These are phyloP conservation scores for Punctularia strigosozonata DNA, from an alignment of 768 basidiomycete species.

Conservation along the genomic window DNA sequence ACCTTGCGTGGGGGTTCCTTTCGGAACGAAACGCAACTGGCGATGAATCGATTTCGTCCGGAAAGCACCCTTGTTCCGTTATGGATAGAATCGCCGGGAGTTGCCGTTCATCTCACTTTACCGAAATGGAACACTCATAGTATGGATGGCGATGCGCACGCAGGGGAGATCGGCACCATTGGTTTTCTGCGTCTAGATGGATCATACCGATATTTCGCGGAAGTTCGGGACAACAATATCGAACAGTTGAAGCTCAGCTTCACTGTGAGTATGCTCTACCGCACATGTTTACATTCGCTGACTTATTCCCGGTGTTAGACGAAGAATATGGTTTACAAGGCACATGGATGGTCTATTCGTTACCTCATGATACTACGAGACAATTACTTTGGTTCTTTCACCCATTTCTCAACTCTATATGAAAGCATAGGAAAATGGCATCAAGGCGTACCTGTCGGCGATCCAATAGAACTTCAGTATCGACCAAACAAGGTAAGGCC, in stretches of 20 bases:
- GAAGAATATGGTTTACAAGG: constrained; percentile 47
- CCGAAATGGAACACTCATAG: constrained; percentile 87
- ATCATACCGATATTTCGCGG: constrained; percentile 64
- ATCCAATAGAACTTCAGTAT: constrained; percentile 73
- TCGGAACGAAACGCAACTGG: constrained; percentile 40
- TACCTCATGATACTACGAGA: constrained; percentile 83
- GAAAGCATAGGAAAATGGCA: constrained; percentile 73
- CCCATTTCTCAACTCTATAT: constrained; percentile 77
- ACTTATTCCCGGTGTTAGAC: constrained; percentile 22
- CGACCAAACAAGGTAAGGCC: constrained; percentile 58
- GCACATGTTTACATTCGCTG: not conserved
- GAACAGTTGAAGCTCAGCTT: constrained; percentile 69
- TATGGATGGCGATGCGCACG: constrained; percentile 48
- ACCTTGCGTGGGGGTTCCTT: constrained; percentile 49
- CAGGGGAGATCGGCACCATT: constrained; percentile 51
- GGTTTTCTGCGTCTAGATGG: constrained; percentile 46
- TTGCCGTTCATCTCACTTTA: constrained; percentile 48
- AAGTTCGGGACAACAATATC: constrained; percentile 54
- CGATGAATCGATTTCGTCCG: constrained; percentile 63
- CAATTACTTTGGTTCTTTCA: constrained; percentile 92
- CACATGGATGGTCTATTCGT: constrained; percentile 80
- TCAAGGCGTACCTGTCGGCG: constrained; percentile 52
- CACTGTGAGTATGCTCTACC: constrained; percentile 24
- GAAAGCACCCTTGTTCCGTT: constrained; percentile 60
- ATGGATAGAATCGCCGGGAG: constrained; percentile 42